Evolutionary conservation across 805 yeast species (phyloP), one percentile per base, ranked within the genome.

Genomic region (Metschnikowia cerradonensis): DNA sequence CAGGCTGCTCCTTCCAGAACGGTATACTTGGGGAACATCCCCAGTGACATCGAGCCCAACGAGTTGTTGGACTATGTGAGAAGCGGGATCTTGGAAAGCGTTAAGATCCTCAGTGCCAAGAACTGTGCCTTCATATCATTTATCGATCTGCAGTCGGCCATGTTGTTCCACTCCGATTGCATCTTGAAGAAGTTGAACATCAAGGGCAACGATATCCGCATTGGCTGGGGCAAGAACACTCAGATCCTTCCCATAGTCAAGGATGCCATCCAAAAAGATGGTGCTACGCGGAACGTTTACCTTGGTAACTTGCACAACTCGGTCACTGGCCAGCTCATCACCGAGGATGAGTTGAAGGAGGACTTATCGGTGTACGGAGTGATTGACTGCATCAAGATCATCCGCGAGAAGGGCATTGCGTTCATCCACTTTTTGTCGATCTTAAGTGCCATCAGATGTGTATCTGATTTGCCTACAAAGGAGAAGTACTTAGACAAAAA

Each of bases 211-310:
- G 96, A 88, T 61, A 81, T 91, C 51, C 81, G 90, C 62, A 80
- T 92, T 52, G 96, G 97, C 11, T 94, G 98, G 98, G 97, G 96
- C 19, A 86, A 86, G 58, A 82, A 90, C 37, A 75, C 85, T 2
- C 82, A 87, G 1, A 81, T 90, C 34, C 83, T 82, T 52, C 87
- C 95, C 1, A 77, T 86, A 6, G 91, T 92, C 6, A 72, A 82
- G 48, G 80, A 84, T 33, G 84, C 90, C 15, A 90, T 94, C 49
- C 82, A 83, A 50, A 81, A 88, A 55, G 92, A 89, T 58, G 88
- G 89, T 45, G 98, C 98, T 5, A 89, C 97, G 10, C 82, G 99
- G 73, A 91, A 92, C 64, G 96, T 92, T 34, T 91, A 89, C 64
- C 75, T 92, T 55, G 97, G 97, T 17, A 84, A 83, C 55, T 74